A percentile compares a stretch with the other conserved stretches of the same genome.
Evolutionary conservation across 805 yeast genomes (phyloP).

Genomic region (Jamesozyma hellenica): DNA sequence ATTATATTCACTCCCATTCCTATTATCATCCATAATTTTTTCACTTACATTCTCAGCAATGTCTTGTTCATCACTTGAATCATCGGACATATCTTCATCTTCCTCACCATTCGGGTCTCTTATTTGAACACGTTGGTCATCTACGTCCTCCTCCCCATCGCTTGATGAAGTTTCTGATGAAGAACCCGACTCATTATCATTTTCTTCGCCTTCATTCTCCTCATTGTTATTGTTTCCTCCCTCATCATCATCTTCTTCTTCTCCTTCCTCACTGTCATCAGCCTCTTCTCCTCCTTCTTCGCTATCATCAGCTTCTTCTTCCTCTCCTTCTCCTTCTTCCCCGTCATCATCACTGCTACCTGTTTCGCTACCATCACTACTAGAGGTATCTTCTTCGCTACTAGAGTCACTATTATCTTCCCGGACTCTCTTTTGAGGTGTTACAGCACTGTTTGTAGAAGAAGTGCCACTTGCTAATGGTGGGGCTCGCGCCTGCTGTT

Average conservation of each 20-base stretch:
- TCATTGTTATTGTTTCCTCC: conserved; percentile 8
- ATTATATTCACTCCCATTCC: conserved; percentile 22
- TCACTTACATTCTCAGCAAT: conserved; percentile 38
- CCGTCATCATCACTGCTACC: conserved; percentile 29
- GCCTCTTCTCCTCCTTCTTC: conserved; percentile 9
- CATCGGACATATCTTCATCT: conserved; percentile 42
- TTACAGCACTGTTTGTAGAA: conserved; percentile 9
- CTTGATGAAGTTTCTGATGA: not conserved
- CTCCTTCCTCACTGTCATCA: conserved; percentile 25
- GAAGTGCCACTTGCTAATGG: conserved; percentile 17
- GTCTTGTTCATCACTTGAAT: conserved; percentile 30
- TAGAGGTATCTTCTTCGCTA: conserved; percentile 20
- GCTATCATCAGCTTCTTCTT: conserved; percentile 28
- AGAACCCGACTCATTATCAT: conserved; percentile 21
- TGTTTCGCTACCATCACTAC: conserved; percentile 6
- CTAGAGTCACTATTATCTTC: conserved; percentile 6
- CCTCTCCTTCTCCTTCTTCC: conserved; percentile 16
- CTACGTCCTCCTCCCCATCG: conserved; percentile 29
- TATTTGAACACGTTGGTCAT: conserved; percentile 33
- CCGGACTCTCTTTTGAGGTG: conserved; percentile 17
- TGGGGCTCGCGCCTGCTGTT: conserved; percentile 11
- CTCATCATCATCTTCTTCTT: conserved; percentile 28
- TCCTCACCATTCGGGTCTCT: conserved; percentile 37
- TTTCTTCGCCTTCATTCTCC: conserved; percentile 19
- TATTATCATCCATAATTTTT: conserved; percentile 26